Evolutionary conservation across 768 basidiomycete species (phyloP).

Genomic region (Hortiboletus campestris): DNA sequence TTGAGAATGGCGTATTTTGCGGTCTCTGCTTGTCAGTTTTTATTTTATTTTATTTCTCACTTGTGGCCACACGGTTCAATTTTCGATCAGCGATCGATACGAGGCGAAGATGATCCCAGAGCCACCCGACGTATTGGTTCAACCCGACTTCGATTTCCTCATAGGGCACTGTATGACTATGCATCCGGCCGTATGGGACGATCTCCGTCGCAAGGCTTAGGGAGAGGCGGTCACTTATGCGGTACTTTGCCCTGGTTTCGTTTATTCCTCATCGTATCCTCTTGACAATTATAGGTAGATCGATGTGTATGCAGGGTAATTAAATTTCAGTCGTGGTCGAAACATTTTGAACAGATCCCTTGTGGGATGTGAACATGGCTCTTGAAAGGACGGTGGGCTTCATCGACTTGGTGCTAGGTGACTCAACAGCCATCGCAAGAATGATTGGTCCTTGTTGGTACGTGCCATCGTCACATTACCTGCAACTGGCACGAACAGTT

Average conservation of each 20-base stretch:
- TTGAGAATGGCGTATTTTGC: slow-evolving; percentile 37
- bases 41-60: neutral
- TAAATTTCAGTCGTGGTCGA: neutral
- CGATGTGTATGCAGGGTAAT: slow-evolving; percentile 5
- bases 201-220: slow-evolving; percentile 29
- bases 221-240: neutral
- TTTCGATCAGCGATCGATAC: slow-evolving; percentile 23
- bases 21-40: slow-evolving; percentile 51
- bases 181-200: slow-evolving; percentile 52
- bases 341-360: neutral
- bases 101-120: slow-evolving; percentile 28
- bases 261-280: slow-evolving; percentile 11
- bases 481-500: neutral
- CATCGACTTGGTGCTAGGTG: neutral
- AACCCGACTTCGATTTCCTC: slow-evolving; percentile 40
- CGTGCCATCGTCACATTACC: neutral
- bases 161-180: slow-evolving; percentile 47
- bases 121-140: slow-evolving; percentile 28
- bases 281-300: slow-evolving; percentile 15
- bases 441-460: neutral
- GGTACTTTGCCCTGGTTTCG: slow-evolving; percentile 10
- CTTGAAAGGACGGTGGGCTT: neutral
- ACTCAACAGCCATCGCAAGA: neutral
- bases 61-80: neutral
- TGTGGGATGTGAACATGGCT: neutral